phyloP scores from a whole-genome alignment of 192 early-diverging fungal genomes.

The Cetraspora pellucida region DNA sequence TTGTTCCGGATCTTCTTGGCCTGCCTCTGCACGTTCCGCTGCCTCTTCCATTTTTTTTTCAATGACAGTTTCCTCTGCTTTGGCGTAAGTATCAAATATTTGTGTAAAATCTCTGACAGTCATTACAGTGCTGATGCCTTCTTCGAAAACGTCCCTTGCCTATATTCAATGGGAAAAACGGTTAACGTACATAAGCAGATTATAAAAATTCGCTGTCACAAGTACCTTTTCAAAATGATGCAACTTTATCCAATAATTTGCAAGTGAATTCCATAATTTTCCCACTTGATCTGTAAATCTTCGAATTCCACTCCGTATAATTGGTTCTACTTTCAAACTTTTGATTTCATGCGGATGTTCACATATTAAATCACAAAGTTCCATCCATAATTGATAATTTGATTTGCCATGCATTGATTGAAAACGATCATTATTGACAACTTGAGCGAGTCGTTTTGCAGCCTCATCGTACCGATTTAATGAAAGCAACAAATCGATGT shows the following conservation, averaged over 20 bases:
- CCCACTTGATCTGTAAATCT: constrained; percentile 85
- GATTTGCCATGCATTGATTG: constrained; percentile 66
- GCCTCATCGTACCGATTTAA: constrained; percentile 77
- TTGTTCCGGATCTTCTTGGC: constrained; percentile 54
- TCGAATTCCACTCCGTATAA: constrained; percentile 83
- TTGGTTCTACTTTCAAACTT: constrained; percentile 71
- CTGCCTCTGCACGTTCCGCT: constrained; percentile 50
- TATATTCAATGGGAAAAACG: constrained; percentile 36
- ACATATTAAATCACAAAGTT: constrained; percentile 80
- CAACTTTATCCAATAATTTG: constrained; percentile 75
- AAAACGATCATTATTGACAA: constrained; percentile 78
- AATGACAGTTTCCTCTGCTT: constrained; percentile 85
- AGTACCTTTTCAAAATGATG: constrained; percentile 70
- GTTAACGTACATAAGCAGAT: too few species aligned
- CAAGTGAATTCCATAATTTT: constrained; percentile 85
- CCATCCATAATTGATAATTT: constrained; percentile 78
- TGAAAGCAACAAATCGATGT: constrained; percentile 69
- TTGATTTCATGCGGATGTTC: constrained; percentile 73
- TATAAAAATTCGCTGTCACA: background rate
- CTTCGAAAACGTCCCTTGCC: constrained; percentile 93
- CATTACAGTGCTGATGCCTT: constrained; percentile 75
- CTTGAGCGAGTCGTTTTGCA: constrained; percentile 64
- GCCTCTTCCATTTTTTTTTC: constrained; percentile 72
- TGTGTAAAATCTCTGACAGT: constrained; percentile 91
- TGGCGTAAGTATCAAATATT: constrained; percentile 96